These are phyloP conservation scores for Monosporozyma yasuniensis DNA, from an alignment of 805 yeast species.

Conservation along the genomic window DNA sequence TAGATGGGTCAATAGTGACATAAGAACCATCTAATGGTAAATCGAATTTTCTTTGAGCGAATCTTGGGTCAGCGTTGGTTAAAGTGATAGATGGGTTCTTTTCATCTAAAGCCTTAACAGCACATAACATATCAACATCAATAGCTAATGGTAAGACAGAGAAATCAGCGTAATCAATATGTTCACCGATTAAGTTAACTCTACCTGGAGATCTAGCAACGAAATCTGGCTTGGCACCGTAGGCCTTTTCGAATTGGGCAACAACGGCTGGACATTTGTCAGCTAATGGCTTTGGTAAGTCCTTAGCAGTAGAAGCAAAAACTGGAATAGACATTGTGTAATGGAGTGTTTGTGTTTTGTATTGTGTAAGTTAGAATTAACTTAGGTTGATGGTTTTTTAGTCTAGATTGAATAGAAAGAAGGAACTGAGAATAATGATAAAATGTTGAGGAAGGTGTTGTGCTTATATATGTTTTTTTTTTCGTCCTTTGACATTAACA, in stretches of 20 bases:
- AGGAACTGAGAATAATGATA: background rate
- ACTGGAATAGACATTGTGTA: conserved; percentile 14
- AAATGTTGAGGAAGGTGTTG: background rate
- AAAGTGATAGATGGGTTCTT: conserved; percentile 24
- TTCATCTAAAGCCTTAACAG: conserved; percentile 31
- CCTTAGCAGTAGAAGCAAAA: conserved; percentile 4
- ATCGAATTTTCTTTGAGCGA: conserved; percentile 31
- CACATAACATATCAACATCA: conserved; percentile 52
- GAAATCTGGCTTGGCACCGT: conserved; percentile 33
- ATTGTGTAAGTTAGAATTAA: background rate
- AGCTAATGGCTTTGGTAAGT: conserved; percentile 8
- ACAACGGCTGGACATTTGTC: conserved; percentile 9
- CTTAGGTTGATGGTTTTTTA: conserved; percentile 1
- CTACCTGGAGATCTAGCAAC: conserved; percentile 65
- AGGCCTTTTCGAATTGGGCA: conserved; percentile 17
- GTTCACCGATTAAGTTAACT: conserved; percentile 68
- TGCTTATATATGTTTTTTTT: background rate
- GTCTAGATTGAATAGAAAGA: background rate
- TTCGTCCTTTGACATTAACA: background rate
- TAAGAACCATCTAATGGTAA: conserved; percentile 35
- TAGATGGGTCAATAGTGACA: conserved; percentile 40
- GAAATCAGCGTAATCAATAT: conserved; percentile 59
- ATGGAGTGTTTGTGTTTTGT: background rate
- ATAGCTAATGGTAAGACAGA: conserved; percentile 69
- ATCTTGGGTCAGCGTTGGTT: conserved; percentile 31